phyloP scores from a whole-genome alignment of 2,329 filamentous ascomycete genomes.

The Cladosporium sphaerospermum region DNA sequence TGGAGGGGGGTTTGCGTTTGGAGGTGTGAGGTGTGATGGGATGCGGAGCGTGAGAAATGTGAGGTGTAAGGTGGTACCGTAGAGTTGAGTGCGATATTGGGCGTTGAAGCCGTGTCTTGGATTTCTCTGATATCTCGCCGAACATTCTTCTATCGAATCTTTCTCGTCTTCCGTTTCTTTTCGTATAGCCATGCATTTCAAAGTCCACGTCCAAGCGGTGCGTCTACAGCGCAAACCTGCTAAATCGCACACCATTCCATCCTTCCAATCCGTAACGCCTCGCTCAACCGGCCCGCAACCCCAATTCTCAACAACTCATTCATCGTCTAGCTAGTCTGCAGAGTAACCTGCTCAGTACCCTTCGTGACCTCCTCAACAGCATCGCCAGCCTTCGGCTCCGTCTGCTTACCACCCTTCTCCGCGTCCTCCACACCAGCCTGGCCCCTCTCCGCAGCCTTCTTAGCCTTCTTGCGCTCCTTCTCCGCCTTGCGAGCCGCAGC shows the following conservation, averaged over 20 bases:
- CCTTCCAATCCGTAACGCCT: not conserved
- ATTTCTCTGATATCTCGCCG: not conserved
- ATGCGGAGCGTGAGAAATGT: not conserved
- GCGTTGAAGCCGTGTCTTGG: not conserved
- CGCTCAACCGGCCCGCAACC: conserved; percentile 4
- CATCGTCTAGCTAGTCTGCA: conserved; percentile 34
- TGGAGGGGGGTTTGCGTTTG: not conserved
- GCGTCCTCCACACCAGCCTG: conserved; percentile 79
- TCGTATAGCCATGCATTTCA: not conserved
- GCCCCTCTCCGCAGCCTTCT: conserved; percentile 48
- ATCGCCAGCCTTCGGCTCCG: conserved; percentile 30
- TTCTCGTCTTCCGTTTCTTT: not conserved
- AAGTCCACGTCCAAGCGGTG: too few relatives aligned
- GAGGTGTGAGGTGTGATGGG: not conserved
- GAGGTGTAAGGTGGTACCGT: not conserved
- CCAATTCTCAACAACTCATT: not conserved
- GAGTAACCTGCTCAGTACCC: conserved; percentile 39
- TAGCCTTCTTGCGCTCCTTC: conserved; percentile 59
- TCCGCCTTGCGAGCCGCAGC: conserved; percentile 61
- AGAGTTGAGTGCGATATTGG: too few relatives aligned
- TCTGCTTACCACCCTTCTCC: conserved; percentile 59
- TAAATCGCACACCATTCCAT: not conserved
- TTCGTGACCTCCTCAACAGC: conserved; percentile 40
- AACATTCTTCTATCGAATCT: not conserved
- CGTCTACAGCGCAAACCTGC: too few relatives aligned